phyloP scores from a whole-genome alignment of 345 rosid species.

The Camelina sativa region DNA sequence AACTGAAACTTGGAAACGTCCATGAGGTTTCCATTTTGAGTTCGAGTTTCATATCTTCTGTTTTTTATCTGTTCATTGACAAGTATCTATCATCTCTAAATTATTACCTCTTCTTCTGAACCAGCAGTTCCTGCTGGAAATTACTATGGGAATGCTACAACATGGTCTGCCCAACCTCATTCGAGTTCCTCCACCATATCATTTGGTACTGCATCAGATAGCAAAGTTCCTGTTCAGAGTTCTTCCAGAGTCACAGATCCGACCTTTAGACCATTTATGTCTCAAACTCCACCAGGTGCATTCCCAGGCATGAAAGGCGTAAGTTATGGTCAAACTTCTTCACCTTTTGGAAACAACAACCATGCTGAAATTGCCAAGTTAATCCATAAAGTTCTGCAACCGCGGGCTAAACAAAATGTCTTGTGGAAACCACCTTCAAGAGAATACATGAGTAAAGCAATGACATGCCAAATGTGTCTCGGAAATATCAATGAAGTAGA shows the following conservation, averaged over 20 bases:
- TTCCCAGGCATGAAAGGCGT: constrained; percentile 59
- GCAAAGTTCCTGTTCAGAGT: constrained; percentile 55
- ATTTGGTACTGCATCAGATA: constrained; percentile 58
- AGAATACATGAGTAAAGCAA: constrained; percentile 86
- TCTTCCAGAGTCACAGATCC: constrained; percentile 58
- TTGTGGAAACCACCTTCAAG: constrained; percentile 98
- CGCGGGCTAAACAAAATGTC: constrained; percentile 67
- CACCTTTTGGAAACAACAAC: constrained; percentile 51
- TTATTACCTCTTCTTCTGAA: constrained; percentile 31
- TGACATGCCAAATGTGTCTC: constrained; percentile 82
- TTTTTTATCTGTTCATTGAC: neutral
- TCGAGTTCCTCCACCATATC: constrained; percentile 52
- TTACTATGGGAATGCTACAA: constrained; percentile 60
- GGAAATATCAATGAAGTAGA: constrained; percentile 73
- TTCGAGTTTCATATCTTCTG: neutral
- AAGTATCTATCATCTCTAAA: neutral
- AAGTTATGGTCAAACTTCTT: constrained; percentile 57
- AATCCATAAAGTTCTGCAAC: constrained; percentile 75
- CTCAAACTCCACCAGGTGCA: constrained; percentile 60
- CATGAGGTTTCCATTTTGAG: constrained; percentile 16
- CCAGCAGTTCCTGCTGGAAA: constrained; percentile 56
- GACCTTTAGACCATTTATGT: constrained; percentile 59
- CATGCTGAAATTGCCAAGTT: constrained; percentile 81
- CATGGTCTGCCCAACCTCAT: constrained; percentile 79
- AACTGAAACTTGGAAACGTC: neutral